phyloP scores from a whole-genome alignment of 2,329 filamentous ascomycete genomes.

The Scytalidium lignicola region DNA sequence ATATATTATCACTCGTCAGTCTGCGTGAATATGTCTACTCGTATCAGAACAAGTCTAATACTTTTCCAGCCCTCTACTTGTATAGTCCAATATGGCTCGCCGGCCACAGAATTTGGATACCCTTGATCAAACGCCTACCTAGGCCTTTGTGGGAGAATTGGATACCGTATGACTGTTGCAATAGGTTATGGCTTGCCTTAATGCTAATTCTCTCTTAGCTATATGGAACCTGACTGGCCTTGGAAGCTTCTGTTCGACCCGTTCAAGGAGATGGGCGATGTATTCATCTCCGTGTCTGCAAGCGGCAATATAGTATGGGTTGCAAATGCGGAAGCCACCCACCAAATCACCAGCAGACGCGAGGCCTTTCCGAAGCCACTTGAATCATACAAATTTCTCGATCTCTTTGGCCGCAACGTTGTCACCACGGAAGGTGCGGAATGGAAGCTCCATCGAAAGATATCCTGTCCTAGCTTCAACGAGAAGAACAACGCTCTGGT shows the following conservation, averaged over 20 bases:
- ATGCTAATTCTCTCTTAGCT: conserved; percentile 30
- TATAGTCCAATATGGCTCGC: conserved; percentile 52
- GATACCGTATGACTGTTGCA: conserved; percentile 46
- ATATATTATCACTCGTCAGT: conserved; percentile 51
- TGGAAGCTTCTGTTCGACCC: conserved; percentile 51
- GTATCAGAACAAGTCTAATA: conserved; percentile 2
- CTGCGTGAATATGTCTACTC: background rate
- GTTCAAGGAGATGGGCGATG: conserved; percentile 56
- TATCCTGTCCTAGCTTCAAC: conserved; percentile 67
- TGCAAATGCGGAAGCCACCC: conserved; percentile 59
- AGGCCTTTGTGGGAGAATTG: conserved; percentile 50
- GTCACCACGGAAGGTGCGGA: conserved; percentile 62
- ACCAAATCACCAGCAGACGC: conserved; percentile 59
- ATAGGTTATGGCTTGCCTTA: background rate
- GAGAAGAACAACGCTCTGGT: conserved; percentile 69
- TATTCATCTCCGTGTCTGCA: conserved; percentile 60
- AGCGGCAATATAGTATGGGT: conserved; percentile 47
- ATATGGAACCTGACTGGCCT: conserved; percentile 55
- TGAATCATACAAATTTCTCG: conserved; percentile 51
- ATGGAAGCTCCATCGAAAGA: conserved; percentile 71
- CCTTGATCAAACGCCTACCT: conserved; percentile 51
- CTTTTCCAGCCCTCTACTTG: conserved; percentile 38
- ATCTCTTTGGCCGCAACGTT: conserved; percentile 67
- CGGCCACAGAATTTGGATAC: conserved; percentile 47
- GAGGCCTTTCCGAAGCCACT: conserved; percentile 69